Base-by-base conservation (phyloP, 148 eudicot species). In the Fallopia convolvulus region DNA sequence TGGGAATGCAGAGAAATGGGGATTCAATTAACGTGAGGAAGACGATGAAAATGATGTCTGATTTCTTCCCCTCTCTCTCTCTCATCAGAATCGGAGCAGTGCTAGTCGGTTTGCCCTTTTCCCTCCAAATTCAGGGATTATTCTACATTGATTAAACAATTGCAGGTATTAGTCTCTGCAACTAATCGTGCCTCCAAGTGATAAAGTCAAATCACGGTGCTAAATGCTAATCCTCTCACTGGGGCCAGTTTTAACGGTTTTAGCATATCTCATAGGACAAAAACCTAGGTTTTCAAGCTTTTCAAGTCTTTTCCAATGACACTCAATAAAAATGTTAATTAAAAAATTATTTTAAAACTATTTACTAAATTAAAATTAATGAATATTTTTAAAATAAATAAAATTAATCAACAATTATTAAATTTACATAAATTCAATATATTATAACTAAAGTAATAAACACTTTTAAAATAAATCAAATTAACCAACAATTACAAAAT, bases 61-160 rank as follows among this genome's bases (percentile, higher is more conserved):
- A 61, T 61, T 61, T 61, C 68, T 61, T 61, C 68, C 36, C 11
- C 0, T 61, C 36, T 23, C 36, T 61, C 15, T 23, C 36, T 61
- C 15, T 2, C 36, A 32, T 61, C 32, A 26, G 68, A 61, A 61
- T 26, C 68, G 26, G 33, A 61, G 8, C 68, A 23, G 36, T 61
- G 68, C 36, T 61, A 10, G 68, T 61, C 68, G 15, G 68, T 26
- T 61, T 61, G 60, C 33, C 68, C 68, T 23, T 61, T 61, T 61
- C 68, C 68, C 68, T 61, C 68, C 68, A 61, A 61, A 61, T 61
- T 26, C 36, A 23, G 14, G 36, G 32, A 61, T 61, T 8, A 23
- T 23, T 61, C 9, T 5, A 26, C 14, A 55, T 55, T 55, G 60
- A n/a, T 55, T n/a, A 55, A 55, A 18, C 21, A 18, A 18, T 55